These are phyloP conservation scores for Clavispora asparagi DNA, from an alignment of 805 yeast species.

Conservation along the genomic window DNA sequence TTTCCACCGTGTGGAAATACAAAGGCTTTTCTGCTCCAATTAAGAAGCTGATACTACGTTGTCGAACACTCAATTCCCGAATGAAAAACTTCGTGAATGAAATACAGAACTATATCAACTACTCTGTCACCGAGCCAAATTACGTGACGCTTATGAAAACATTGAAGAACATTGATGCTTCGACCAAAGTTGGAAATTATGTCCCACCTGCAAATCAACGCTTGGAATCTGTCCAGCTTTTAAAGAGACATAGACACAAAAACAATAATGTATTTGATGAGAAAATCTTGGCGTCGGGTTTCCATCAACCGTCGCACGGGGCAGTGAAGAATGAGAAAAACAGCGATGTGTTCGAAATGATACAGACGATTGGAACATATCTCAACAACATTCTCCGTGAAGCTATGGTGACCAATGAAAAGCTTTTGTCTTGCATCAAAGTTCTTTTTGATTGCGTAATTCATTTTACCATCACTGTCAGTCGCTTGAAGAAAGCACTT, in stretches of 20 bases:
- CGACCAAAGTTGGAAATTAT: not conserved
- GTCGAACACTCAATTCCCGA: conserved; percentile 51
- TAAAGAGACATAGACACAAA: conserved; percentile 6
- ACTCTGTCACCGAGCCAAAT: conserved; percentile 54
- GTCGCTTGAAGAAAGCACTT: conserved; percentile 50
- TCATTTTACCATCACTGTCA: conserved; percentile 44
- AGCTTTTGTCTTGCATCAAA: conserved; percentile 43
- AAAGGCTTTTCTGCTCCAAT: conserved; percentile 38
- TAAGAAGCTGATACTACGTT: conserved; percentile 48
- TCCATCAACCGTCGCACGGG: conserved; percentile 4
- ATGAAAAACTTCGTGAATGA: conserved; percentile 55
- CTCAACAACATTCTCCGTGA: conserved; percentile 61
- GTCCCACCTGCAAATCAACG: not conserved
- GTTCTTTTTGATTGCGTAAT: conserved; percentile 43
- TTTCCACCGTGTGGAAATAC: conserved; percentile 63
- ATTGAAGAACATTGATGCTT: conserved; percentile 5
- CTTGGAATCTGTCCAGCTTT: not conserved
- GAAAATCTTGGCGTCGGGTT: conserved; percentile 12
- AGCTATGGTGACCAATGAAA: conserved; percentile 59
- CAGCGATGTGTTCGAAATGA: conserved; percentile 25
- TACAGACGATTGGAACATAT: conserved; percentile 44
- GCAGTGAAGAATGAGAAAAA: conserved; percentile 2
- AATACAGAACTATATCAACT: conserved; percentile 49
- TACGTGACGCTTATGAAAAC: conserved; percentile 38
- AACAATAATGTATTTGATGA: conserved; percentile 20